Percentiles rank a stretch among this genome's conserved stretches.
These are phyloP conservation scores for Salvia hispanica DNA, from an alignment of 257 asterid species.

Conservation along the genomic window DNA sequence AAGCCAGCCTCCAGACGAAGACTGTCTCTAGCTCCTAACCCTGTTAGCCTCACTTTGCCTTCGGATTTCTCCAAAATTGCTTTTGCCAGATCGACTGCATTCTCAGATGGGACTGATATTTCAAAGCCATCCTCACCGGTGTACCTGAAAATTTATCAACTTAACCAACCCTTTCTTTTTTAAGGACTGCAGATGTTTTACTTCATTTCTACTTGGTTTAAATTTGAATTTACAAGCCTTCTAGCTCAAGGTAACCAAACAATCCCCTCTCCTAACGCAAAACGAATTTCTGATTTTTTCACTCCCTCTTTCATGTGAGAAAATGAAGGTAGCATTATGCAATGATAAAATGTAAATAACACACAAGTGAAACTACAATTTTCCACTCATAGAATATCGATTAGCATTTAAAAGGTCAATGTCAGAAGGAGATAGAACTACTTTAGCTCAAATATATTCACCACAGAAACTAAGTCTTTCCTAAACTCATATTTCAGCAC, in stretches of 20 bases:
- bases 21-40: slow-evolving; percentile 96
- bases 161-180: background rate
- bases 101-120: slow-evolving; percentile 89
- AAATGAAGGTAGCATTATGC: background rate
- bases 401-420: too few relatives aligned
- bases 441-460: background rate
- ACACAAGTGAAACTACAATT: background rate
- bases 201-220: background rate
- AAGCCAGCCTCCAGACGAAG: slow-evolving; percentile 95
- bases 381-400: too few relatives aligned
- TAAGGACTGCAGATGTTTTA: background rate
- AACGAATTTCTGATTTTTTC: too few relatives aligned
- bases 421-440: background rate
- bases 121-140: slow-evolving; percentile 99
- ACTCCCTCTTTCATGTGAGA: too few relatives aligned
- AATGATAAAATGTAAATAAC: background rate
- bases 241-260: too few relatives aligned
- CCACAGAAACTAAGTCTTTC: background rate
- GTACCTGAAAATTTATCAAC: slow-evolving; percentile 60
- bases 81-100: slow-evolving; percentile 89
- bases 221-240: background rate
- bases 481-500: background rate
- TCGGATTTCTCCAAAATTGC: slow-evolving; percentile 90
- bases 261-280: too few relatives aligned
- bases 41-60: slow-evolving; percentile 81